These are phyloP conservation scores for Penicillium sp. DNA, from an alignment of 2,329 filamentous ascomycete species.

Conservation along the genomic window DNA sequence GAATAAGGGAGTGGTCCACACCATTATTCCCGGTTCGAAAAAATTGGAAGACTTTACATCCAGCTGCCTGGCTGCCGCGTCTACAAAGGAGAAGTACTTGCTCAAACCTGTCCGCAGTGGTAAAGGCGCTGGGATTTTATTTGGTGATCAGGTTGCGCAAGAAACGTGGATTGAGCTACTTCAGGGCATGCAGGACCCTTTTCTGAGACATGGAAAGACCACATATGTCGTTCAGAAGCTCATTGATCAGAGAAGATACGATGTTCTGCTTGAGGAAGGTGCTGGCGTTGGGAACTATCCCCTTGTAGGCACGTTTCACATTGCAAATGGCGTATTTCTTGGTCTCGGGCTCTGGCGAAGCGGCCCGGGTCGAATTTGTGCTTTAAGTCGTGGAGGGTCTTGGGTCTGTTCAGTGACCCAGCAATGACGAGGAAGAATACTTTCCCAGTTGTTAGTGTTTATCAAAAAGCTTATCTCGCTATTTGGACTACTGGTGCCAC, in stretches of 20 bases:
- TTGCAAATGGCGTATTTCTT: conserved; percentile 21
- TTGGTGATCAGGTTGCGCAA: conserved; percentile 18
- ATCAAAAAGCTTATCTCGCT: too few relatives aligned
- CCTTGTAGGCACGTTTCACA: conserved; percentile 26
- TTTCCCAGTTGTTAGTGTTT: too few relatives aligned
- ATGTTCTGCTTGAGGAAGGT: conserved; percentile 15
- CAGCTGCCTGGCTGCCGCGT: background rate
- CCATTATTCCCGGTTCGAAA: conserved; percentile 23
- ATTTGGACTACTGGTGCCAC: too few relatives aligned
- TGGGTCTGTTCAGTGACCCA: conserved; percentile 16
- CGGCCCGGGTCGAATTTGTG: conserved; percentile 18
- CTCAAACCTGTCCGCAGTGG: conserved; percentile 23
- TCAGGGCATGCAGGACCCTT: conserved; percentile 9
- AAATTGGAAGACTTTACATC: conserved; percentile 16
- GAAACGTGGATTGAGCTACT: conserved; percentile 21
- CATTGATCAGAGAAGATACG: conserved; percentile 18
- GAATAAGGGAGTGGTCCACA: conserved; percentile 19
- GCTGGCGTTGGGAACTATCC: conserved; percentile 1
- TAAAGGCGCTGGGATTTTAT: conserved; percentile 22
- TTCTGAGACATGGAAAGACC: conserved; percentile 3
- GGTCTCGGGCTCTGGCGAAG: conserved; percentile 25
- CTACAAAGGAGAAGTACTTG: conserved; percentile 21
- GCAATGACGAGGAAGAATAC: too few relatives aligned
- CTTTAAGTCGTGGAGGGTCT: conserved; percentile 13
- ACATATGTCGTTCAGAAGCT: conserved; percentile 21